phyloP scores from a whole-genome alignment of 192 early-diverging fungal genomes.

The Mortierella antarctica region DNA sequence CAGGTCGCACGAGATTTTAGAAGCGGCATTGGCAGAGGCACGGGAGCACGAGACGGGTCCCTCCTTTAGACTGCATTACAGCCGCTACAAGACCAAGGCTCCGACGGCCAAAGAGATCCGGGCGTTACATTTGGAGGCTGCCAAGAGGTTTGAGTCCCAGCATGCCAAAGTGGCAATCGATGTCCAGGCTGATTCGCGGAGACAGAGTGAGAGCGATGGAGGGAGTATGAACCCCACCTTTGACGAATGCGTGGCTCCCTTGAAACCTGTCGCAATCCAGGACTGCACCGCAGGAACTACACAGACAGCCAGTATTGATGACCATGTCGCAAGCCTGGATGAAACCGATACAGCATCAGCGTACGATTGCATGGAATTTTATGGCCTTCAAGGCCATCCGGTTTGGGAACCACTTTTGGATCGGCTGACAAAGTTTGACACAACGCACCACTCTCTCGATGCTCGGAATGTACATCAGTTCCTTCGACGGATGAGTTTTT shows the following conservation, averaged over 20 bases:
- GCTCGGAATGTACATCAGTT: conserved; percentile 42
- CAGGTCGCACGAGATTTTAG: conserved; percentile 29
- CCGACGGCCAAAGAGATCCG: conserved; percentile 28
- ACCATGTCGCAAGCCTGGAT: background rate
- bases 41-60: conserved; percentile 15
- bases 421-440: conserved; percentile 42
- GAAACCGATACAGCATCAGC: conserved; percentile 3
- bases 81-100: conserved; percentile 26
- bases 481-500: conserved; percentile 26
- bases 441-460: conserved; percentile 33
- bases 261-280: background rate
- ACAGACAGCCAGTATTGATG: background rate
- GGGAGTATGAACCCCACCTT: background rate
- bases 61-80: conserved; percentile 19
- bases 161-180: background rate
- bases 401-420: conserved; percentile 50
- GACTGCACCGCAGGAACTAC: too few species aligned
- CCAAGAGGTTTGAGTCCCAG: conserved; percentile 8
- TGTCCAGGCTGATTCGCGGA: background rate
- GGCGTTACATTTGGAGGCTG: conserved; percentile 14
- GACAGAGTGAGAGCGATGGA: background rate
- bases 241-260: conserved; percentile 6
- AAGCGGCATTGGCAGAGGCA: conserved; percentile 3
- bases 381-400: conserved; percentile 23
- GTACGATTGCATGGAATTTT: conserved; percentile 37